Percentiles rank a stretch among this genome's conserved stretches.
phyloP scores from a whole-genome alignment of 495 filamentous ascomycete genomes.

The Penicillium cataractarum region DNA sequence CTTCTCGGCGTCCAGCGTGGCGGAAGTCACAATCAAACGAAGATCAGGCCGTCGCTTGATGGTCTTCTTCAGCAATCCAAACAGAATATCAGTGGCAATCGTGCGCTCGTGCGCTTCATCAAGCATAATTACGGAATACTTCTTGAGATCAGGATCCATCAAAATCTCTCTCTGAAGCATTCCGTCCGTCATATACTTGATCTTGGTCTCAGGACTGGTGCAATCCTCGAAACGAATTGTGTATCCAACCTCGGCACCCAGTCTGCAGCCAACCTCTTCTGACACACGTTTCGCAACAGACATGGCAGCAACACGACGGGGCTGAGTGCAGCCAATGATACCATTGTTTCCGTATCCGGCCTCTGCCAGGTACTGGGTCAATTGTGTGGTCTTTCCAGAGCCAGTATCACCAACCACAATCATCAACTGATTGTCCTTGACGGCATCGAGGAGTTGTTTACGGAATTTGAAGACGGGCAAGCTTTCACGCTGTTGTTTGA shows the following conservation, averaged over 20 bases:
- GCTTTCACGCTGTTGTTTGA: slow-evolving; percentile 91
- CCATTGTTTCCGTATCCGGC: slow-evolving; percentile 86
- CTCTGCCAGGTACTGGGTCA: slow-evolving; percentile 94
- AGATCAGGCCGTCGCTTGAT: slow-evolving; percentile 83
- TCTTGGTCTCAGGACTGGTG: slow-evolving; percentile 84
- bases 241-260: slow-evolving; percentile 94
- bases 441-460: slow-evolving; percentile 84
- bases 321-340: slow-evolving; percentile 97
- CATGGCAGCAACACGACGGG: slow-evolving; percentile 95
- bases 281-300: slow-evolving; percentile 95
- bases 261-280: slow-evolving; percentile 89
- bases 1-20: slow-evolving; percentile 95
- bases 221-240: slow-evolving; percentile 98
- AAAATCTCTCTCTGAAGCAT: slow-evolving; percentile 97
- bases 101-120: slow-evolving; percentile 98
- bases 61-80: slow-evolving; percentile 93
- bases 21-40: slow-evolving; percentile 93
- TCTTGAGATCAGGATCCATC: slow-evolving; percentile 81
- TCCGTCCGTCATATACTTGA: slow-evolving; percentile 99
- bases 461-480: slow-evolving; percentile 91
- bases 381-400: slow-evolving; percentile 94
- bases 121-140: slow-evolving; percentile 96
- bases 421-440: slow-evolving; percentile 83
- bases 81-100: slow-evolving; percentile 93
- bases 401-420: slow-evolving; percentile 98